Evolutionary conservation across 169 alveolate species (phyloP).

Genomic region (Cryptosporidium muris): DNA sequence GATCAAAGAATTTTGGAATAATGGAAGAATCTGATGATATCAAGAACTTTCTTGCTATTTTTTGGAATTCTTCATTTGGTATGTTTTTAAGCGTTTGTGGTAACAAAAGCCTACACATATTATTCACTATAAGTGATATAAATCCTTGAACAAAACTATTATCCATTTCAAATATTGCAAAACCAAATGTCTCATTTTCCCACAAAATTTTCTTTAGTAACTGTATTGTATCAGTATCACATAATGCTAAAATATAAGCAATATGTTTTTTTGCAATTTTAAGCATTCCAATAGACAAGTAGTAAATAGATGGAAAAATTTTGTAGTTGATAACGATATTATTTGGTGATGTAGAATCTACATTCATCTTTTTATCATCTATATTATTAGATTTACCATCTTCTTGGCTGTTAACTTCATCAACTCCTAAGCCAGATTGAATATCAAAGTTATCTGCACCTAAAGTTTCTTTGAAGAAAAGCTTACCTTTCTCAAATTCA

Average conservation of each 20-base stretch:
- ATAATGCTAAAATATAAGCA: slow-evolving; percentile 3
- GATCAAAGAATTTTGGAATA: background rate
- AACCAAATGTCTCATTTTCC: slow-evolving; percentile 3
- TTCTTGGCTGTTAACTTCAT: background rate
- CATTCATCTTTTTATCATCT: background rate
- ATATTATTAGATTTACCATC: background rate
- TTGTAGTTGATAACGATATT: background rate
- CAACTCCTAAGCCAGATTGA: background rate
- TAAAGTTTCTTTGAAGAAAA: background rate
- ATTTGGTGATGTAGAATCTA: background rate
- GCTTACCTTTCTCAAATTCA: background rate
- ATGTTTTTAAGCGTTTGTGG: slow-evolving; percentile 40
- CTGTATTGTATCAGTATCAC: background rate
- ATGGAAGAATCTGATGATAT: background rate
- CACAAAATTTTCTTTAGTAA: slow-evolving; percentile 18
- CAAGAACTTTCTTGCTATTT: background rate
- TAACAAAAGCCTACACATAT: slow-evolving; percentile 48
- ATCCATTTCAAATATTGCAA: background rate
- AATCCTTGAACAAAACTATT: slow-evolving; percentile 17
- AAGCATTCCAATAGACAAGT: slow-evolving; percentile 22
- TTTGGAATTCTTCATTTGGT: slow-evolving; percentile 17
- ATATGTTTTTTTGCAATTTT: slow-evolving; percentile 22
- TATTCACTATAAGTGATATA: slow-evolving; percentile 11
- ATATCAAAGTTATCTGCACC: background rate
- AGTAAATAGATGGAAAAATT: slow-evolving; percentile 12